Evolutionary conservation across 2,329 filamentous ascomycete species (phyloP).

Genomic region (Aspergillus sp.): DNA sequence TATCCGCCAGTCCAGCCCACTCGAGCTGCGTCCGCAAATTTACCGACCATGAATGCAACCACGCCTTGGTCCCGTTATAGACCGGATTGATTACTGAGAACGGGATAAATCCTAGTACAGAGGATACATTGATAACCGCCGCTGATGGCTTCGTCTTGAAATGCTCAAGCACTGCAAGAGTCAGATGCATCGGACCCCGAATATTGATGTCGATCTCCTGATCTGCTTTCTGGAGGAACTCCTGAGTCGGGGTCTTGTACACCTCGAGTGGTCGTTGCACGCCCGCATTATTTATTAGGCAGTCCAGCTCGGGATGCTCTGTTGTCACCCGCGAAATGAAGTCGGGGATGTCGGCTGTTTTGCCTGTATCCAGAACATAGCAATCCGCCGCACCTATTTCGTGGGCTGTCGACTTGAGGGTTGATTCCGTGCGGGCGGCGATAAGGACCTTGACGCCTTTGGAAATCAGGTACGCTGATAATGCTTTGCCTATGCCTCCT

Average conservation of each 20-base stretch:
- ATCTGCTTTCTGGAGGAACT: conserved; percentile 51
- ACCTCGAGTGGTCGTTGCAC: conserved; percentile 57
- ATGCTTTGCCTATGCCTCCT: conserved; percentile 26
- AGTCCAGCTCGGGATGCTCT: conserved; percentile 58
- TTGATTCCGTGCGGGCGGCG: conserved; percentile 50
- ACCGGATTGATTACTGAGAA: conserved; percentile 56
- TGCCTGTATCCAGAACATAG: conserved; percentile 54
- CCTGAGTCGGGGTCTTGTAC: conserved; percentile 29
- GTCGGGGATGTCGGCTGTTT: conserved; percentile 35
- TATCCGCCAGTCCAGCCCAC: conserved; percentile 28
- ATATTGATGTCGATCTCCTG: conserved; percentile 61
- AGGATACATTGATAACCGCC: conserved; percentile 56
- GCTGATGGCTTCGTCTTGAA: conserved; percentile 41
- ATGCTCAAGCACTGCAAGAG: conserved; percentile 51
- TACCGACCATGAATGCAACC: conserved; percentile 58
- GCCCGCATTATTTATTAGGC: conserved; percentile 60
- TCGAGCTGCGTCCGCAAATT: conserved; percentile 54
- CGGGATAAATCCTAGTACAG: conserved; percentile 54
- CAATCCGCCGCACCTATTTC: conserved; percentile 51
- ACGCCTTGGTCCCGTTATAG: conserved; percentile 62
- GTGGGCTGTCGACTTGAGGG: conserved; percentile 45
- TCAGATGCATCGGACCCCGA: conserved; percentile 58
- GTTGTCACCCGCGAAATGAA: conserved; percentile 49
- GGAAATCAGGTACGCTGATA: conserved; percentile 22
- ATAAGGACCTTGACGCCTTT: conserved; percentile 27